Evolutionary conservation across 169 alveolate genomes (phyloP).

Genomic region (Cryptosporidium canis): DNA sequence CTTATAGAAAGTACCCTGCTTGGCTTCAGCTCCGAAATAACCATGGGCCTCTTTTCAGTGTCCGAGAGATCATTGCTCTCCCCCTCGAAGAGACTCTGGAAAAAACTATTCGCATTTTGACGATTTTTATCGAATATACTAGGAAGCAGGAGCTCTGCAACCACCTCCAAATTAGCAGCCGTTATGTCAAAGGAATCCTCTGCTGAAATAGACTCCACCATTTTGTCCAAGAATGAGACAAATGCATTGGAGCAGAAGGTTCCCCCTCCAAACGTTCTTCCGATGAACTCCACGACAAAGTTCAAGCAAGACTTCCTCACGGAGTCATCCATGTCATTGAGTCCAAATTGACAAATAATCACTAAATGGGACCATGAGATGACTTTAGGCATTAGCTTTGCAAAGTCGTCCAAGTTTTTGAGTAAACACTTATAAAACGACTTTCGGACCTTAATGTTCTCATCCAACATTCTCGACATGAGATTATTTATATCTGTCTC

Average conservation of each 20-base stretch:
- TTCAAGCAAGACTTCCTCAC: background rate
- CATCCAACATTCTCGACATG: slow-evolving; percentile 43
- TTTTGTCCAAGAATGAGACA: slow-evolving; percentile 26
- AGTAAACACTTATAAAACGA: slow-evolving; percentile 2
- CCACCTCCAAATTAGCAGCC: slow-evolving; percentile 46
- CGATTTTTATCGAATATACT: background rate
- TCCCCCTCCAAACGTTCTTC: slow-evolving; percentile 20
- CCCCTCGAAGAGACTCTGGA: background rate
- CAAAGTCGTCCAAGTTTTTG: background rate
- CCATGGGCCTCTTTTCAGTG: background rate
- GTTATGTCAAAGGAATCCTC: slow-evolving; percentile 10
- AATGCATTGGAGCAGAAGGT: background rate
- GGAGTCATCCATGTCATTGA: slow-evolving; percentile 14
- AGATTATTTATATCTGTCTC: background rate
- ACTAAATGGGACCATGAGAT: slow-evolving; percentile 46
- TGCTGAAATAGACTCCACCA: slow-evolving; percentile 5
- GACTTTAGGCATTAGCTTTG: background rate
- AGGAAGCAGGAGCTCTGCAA: slow-evolving; percentile 10
- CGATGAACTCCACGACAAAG: slow-evolving; percentile 11
- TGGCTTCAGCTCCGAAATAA: slow-evolving; percentile 12
- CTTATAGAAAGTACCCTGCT: slow-evolving; percentile 16
- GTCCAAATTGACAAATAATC: slow-evolving; percentile 47
- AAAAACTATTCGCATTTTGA: background rate
- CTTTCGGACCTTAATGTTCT: slow-evolving; percentile 25
- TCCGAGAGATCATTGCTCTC: background rate